These are phyloP conservation scores for Vanderwaltozyma verrucispora DNA, from an alignment of 805 yeast species.

Conservation along the genomic window DNA sequence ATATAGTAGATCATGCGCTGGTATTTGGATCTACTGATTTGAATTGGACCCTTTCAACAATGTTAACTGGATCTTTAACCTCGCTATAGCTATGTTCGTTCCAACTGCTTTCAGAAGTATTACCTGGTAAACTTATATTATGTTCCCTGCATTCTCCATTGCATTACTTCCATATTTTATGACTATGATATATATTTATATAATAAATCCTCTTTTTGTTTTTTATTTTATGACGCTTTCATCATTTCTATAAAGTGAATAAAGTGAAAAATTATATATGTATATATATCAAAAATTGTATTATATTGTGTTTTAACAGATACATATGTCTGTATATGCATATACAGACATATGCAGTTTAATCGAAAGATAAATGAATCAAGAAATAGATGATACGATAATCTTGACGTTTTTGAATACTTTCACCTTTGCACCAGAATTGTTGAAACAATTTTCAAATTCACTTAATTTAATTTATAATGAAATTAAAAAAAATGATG, in stretches of 20 bases:
- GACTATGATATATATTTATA: not conserved
- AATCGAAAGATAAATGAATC: not conserved
- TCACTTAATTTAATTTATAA: not conserved
- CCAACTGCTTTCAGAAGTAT: slow-evolving; percentile 34
- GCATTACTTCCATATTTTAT: slow-evolving; percentile 7
- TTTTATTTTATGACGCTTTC: too few species aligned
- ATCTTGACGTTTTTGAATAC: not conserved
- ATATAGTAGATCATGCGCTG: too few species aligned
- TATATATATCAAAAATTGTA: too few species aligned
- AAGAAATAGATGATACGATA: not conserved
- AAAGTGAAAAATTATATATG: too few species aligned
- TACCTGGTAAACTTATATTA: slow-evolving; percentile 47
- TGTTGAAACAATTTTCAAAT: not conserved
- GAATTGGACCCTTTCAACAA: slow-evolving; percentile 47
- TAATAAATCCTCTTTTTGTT: too few species aligned
- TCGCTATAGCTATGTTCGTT: slow-evolving; percentile 56
- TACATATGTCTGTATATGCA: too few species aligned
- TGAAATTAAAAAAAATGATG: not conserved
- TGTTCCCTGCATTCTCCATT: slow-evolving; percentile 44
- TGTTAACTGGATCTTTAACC: slow-evolving; percentile 56
- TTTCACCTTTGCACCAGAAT: not conserved
- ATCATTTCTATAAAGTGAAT: too few species aligned
- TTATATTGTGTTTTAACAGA: too few species aligned
- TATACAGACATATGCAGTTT: too few species aligned
- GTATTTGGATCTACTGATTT: slow-evolving; percentile 42